These are phyloP conservation scores for Cyclotella atomus DNA, from an alignment of 108 stramenopile genomes.

Conservation along the genomic window DNA sequence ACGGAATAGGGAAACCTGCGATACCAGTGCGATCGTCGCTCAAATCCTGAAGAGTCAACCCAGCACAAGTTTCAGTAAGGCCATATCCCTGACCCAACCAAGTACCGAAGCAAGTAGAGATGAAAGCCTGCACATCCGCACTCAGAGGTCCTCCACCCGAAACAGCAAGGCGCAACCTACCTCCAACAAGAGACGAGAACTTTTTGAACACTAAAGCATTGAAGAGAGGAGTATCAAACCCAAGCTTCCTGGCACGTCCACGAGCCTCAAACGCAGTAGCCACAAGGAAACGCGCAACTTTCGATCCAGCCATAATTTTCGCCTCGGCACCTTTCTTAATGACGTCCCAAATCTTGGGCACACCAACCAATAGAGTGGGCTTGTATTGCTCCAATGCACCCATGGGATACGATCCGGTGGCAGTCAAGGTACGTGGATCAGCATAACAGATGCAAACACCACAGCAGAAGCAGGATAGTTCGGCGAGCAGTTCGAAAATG, in stretches of 20 bases:
- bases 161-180: conserved; percentile 72
- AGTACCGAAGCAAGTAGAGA: conserved; percentile 78
- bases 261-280: conserved; percentile 73
- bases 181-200: conserved; percentile 83
- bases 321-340: conserved; percentile 91
- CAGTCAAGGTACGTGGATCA: conserved; percentile 82
- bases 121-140: conserved; percentile 84
- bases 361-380: conserved; percentile 88
- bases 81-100: conserved; percentile 89
- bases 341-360: conserved; percentile 95
- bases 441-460: conserved; percentile 84
- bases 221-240: conserved; percentile 88
- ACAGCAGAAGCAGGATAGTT: conserved; percentile 63
- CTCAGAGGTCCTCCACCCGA: conserved; percentile 90
- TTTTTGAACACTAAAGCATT: conserved; percentile 91
- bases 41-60: conserved; percentile 72
- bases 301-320: conserved; percentile 72
- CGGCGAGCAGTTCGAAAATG: conserved; percentile 90
- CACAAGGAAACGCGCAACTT: conserved; percentile 70
- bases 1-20: conserved; percentile 75
- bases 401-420: conserved; percentile 83
- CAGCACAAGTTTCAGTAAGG: conserved; percentile 88
- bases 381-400: conserved; percentile 85
- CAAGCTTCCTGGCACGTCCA: conserved; percentile 66
- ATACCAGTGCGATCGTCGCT: conserved; percentile 73